Base-by-base conservation (phyloP, 306 rosid species). In the Begonia masoniana region DNA sequence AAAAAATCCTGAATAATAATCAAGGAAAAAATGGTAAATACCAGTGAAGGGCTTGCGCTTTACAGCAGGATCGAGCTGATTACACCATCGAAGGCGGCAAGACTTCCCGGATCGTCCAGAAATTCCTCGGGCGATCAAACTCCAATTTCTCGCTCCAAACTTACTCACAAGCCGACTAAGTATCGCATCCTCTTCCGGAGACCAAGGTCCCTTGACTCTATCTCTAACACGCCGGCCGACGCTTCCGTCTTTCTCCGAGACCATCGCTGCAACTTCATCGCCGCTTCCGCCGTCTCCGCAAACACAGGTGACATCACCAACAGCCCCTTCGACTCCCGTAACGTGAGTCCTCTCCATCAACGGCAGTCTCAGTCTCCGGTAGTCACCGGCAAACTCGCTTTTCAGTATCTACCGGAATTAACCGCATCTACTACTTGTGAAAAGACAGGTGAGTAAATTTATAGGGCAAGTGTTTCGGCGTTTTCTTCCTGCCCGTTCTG, bases 41-140 rank as follows among this genome's bases (percentile, higher is more conserved):
- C 99, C 88, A 39, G 96, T 73, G 51, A 83, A 91, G 16, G 94
- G 99, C 56, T 91, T 91, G 69, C 96, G 94, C 60, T 91, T 91
- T 1, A 91, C 94, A 39, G 85, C 59, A 0, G 99, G 99, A 69
- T 91, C 96, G 54, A 91, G 94, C 72, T 91, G 99, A 61, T 85
- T 91, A 63, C 96, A 86, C 99, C 96, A 91, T 26, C 99, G 77
- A 9, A 91, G 88, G 0, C 99, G 94, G 62, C 96, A 91, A 43
- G 99, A 91, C 67, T 91, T 91, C n/a, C 96, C 94, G 56, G 94
- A 83, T 71, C 96, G 70, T 15, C 99, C 94, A 9, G 85, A 16
- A 51, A 91, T 79, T 58, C 96, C 88, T 10, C 99, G 92, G 46
- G 99, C 94, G 21, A 86, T 91, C 58, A 91, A 70, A 73, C 86